A percentile compares a stretch with the other conserved stretches of the same genome.
These are phyloP conservation scores for Eimeria falciformis DNA, from an alignment of 169 alveolate genomes.

Conservation along the genomic window DNA sequence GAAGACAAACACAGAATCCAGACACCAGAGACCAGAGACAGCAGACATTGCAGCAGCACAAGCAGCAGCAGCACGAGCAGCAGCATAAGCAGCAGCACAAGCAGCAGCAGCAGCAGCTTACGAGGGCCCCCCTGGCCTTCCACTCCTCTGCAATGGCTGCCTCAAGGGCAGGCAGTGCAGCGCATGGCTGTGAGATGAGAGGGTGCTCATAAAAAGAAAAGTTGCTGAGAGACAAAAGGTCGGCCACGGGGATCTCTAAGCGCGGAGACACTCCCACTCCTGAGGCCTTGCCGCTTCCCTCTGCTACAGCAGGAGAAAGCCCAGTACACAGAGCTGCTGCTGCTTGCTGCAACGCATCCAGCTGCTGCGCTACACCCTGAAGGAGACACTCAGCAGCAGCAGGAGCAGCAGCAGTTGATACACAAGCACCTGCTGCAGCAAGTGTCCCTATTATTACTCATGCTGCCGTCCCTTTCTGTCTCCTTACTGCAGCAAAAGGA, in stretches of 20 bases:
- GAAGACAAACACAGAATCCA: neutral
- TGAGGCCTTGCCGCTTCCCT: neutral
- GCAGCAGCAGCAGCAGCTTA: too few relatives aligned
- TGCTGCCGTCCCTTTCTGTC: too few relatives aligned
- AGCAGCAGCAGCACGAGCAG: too few relatives aligned
- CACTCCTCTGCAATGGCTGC: conserved; percentile 35
- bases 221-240: neutral
- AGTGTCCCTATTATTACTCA: too few relatives aligned
- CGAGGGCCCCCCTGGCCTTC: conserved; percentile 37
- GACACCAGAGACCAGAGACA: too few relatives aligned
- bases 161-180: conserved; percentile 43
- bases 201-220: conserved; percentile 34
- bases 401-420: neutral
- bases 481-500: neutral
- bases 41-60: too few relatives aligned
- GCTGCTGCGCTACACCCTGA: conserved; percentile 52
- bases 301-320: neutral
- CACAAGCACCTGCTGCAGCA: neutral
- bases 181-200: neutral
- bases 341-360: conserved; percentile 10
- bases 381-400: conserved; percentile 35
- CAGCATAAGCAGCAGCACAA: too few relatives aligned
- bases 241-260: conserved; percentile 10
- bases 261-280: neutral
- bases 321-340: conserved; percentile 29